Evolutionary conservation across 1,139 yeast species (phyloP).

Genomic region (Eremothecium sinecaudum): DNA sequence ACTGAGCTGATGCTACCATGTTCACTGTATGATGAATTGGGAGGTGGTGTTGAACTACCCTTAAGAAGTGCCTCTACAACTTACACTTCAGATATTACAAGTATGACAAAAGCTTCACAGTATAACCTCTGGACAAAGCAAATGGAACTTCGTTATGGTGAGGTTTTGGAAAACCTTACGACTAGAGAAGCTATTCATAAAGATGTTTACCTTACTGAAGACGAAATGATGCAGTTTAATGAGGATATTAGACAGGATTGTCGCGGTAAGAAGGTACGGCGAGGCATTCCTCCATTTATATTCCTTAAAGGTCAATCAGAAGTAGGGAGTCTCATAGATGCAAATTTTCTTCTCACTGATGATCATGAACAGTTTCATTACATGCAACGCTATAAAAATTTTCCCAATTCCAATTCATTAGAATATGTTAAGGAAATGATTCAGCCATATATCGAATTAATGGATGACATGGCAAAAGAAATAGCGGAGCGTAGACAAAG

Average conservation of each 20-base stretch:
- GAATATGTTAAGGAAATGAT: constrained; percentile 2
- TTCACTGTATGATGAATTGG: constrained; percentile 1
- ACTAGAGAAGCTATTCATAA: background rate
- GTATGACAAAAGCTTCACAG: constrained; percentile 1
- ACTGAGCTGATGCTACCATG: constrained; percentile 3
- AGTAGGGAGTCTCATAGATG: constrained; percentile 1
- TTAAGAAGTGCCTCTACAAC: constrained; percentile 2
- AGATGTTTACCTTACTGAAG: background rate
- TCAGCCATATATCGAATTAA: constrained; percentile 3
- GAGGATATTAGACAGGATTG: constrained; percentile 1
- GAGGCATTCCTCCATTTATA: constrained; percentile 4
- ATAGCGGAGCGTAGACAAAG: constrained; percentile 1
- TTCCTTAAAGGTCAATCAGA: background rate
- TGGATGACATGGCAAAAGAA: constrained; percentile 4
- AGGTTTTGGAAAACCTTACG: constrained; percentile 1
- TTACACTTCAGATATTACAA: constrained; percentile 1
- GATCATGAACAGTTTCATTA: constrained; percentile 4
- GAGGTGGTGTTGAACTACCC: background rate
- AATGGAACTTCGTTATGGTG: constrained; percentile 3
- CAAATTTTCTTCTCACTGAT: constrained; percentile 1
- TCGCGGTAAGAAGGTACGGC: constrained; percentile 2
- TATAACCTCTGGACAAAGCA: constrained; percentile 2
- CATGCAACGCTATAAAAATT: constrained; percentile 5
- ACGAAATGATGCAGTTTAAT: background rate
- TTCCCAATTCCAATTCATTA: constrained; percentile 3